These are phyloP conservation scores for Paraleonurus japonicus DNA, from an alignment of 257 asterid species.

Conservation along the genomic window DNA sequence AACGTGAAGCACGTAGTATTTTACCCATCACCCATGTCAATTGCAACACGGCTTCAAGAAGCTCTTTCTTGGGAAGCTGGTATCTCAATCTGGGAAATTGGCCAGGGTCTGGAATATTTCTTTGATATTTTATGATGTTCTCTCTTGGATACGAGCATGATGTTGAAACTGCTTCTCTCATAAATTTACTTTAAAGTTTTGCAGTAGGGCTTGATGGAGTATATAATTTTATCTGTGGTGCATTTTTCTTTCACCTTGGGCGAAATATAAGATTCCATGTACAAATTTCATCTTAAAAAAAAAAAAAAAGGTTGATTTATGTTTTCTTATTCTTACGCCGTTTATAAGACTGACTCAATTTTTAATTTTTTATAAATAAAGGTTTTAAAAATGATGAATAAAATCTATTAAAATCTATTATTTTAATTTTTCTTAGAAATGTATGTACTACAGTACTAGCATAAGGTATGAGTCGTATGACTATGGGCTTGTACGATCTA, in stretches of 20 bases:
- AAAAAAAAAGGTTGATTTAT: no score
- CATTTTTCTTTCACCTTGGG: neutral
- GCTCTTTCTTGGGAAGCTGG: constrained; percentile 85
- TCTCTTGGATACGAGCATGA: neutral
- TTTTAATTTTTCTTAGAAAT: no score
- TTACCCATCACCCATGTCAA: constrained; percentile 77
- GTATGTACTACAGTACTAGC: constrained; percentile 23
- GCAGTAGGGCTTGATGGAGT: neutral
- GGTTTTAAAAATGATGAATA: neutral
- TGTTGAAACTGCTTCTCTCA: constrained; percentile 2
- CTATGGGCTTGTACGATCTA: constrained; percentile 18
- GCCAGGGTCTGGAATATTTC: constrained; percentile 87
- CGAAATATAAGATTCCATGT: neutral
- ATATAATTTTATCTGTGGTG: neutral
- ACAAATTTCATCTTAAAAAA: neutral
- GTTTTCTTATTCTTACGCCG: no score
- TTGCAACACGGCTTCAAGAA: constrained; percentile 64
- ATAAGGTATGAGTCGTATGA: neutral
- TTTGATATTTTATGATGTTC: constrained; percentile 56
- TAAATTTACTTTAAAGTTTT: neutral
- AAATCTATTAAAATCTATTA: neutral
- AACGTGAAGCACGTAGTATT: constrained; percentile 68
- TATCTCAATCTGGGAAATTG: constrained; percentile 94
- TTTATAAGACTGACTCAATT: neutral
- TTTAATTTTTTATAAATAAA: no score